phyloP scores from a whole-genome alignment of 306 rosid genomes.

The Quercus glauca region DNA sequence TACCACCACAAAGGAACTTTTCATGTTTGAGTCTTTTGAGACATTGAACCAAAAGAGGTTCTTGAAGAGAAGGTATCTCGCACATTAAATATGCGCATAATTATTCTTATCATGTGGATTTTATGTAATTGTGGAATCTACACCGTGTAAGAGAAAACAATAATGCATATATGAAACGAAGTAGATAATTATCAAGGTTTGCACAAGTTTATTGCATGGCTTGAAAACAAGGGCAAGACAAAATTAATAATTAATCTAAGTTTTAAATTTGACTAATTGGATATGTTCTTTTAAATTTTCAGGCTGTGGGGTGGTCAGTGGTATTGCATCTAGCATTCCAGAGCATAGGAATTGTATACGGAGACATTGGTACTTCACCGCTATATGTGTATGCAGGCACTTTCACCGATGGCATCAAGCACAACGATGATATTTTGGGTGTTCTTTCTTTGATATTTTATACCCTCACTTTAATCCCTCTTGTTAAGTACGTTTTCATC shows the following conservation, averaged over 20 bases:
- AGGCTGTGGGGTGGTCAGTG: slow-evolving; percentile 41
- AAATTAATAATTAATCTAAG: too few species aligned
- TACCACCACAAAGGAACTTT: too few species aligned
- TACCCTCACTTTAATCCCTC: slow-evolving; percentile 59
- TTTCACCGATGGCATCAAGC: slow-evolving; percentile 40
- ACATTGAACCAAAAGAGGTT: too few species aligned
- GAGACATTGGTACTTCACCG: slow-evolving; percentile 79
- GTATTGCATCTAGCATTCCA: slow-evolving; percentile 63
- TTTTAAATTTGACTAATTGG: not conserved
- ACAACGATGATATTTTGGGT: slow-evolving; percentile 60
- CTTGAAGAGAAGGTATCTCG: too few species aligned
- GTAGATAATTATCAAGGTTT: too few species aligned
- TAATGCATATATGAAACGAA: too few species aligned
- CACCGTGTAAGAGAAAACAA: too few species aligned
- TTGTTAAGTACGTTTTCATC: slow-evolving; percentile 56
- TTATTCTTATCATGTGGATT: too few species aligned
- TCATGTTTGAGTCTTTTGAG: too few species aligned
- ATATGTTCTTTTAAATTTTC: not conserved
- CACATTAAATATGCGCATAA: too few species aligned
- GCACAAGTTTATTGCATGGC: not conserved
- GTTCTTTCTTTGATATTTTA: slow-evolving; percentile 63
- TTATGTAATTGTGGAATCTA: too few species aligned
- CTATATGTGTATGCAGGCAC: slow-evolving; percentile 52
- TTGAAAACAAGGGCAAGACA: not conserved
- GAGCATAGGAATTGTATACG: slow-evolving; percentile 69